A percentile compares a stretch with the other conserved stretches of the same genome.
Evolutionary conservation across 2,329 filamentous ascomycete species (phyloP).

Genomic region (Escovopsis sp.): DNA sequence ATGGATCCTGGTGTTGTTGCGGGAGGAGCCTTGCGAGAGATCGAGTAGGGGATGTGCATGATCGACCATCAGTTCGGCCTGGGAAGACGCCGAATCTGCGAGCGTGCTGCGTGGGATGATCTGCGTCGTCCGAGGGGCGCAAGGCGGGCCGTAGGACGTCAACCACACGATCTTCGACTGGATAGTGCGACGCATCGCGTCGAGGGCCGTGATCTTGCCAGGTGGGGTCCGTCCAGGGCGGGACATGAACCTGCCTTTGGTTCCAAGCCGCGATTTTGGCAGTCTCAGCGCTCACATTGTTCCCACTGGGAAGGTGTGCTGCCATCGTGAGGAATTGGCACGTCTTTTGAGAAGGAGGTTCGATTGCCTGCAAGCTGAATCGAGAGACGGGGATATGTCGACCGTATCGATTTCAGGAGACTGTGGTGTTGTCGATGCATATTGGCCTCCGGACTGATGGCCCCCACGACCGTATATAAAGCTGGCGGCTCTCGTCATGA

Average conservation of each 20-base stretch:
- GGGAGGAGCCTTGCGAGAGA: slow-evolving; percentile 3
- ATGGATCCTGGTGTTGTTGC: not conserved
- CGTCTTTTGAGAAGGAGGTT: too few species aligned
- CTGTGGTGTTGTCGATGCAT: too few species aligned
- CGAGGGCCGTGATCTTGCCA: slow-evolving; percentile 12
- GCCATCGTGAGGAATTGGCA: too few species aligned
- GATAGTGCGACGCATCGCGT: slow-evolving; percentile 5
- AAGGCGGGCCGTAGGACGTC: slow-evolving; percentile 13
- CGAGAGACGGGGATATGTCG: not conserved
- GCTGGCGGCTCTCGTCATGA: too few species aligned
- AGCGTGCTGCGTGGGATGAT: slow-evolving; percentile 14
- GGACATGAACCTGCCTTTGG: slow-evolving; percentile 7
- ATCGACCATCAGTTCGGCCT: slow-evolving; percentile 15
- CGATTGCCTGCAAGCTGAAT: too few species aligned
- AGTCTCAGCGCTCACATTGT: too few species aligned
- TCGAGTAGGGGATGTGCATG: slow-evolving; percentile 16
- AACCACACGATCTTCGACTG: slow-evolving; percentile 7
- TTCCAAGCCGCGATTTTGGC: not conserved
- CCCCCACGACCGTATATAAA: too few species aligned
- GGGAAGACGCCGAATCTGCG: slow-evolving; percentile 16
- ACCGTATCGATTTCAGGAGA: not conserved
- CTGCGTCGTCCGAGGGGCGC: slow-evolving; percentile 9
- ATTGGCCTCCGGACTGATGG: too few species aligned
- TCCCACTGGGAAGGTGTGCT: too few species aligned
- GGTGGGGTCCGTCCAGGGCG: slow-evolving; percentile 14